Percentiles rank a stretch among this genome's conserved stretches.
Evolutionary conservation across 495 filamentous ascomycete species (phyloP).

Genomic region (Talaromyces proteolyticus): DNA sequence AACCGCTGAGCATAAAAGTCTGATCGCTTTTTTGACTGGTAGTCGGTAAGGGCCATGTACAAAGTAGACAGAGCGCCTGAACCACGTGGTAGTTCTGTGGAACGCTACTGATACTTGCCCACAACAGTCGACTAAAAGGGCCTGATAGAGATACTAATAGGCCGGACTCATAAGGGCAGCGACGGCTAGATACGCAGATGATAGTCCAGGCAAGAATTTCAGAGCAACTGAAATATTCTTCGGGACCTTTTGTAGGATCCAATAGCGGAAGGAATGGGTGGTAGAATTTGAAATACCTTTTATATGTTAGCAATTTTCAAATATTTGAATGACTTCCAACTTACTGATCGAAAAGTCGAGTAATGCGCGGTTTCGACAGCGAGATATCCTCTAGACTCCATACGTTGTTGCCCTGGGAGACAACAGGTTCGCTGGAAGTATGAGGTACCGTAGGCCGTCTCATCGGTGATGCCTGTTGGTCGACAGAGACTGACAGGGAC

Average conservation of each 20-base stretch:
- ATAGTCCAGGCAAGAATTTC: constrained; percentile 84
- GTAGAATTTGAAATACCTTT: constrained; percentile 68
- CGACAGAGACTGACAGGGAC: constrained; percentile 32
- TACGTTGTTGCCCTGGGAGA: constrained; percentile 31
- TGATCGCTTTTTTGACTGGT: constrained; percentile 81
- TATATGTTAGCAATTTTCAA: neutral
- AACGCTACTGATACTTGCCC: constrained; percentile 74
- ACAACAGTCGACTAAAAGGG: constrained; percentile 70
- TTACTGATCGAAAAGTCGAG: constrained; percentile 41
- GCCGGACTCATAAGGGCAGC: constrained; percentile 60
- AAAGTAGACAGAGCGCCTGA: constrained; percentile 84
- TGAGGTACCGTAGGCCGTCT: constrained; percentile 20
- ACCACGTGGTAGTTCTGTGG: constrained; percentile 84
- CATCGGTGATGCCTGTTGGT: constrained; percentile 26
- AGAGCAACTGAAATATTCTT: constrained; percentile 69
- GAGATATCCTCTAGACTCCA: constrained; percentile 41
- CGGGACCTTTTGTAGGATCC: constrained; percentile 63
- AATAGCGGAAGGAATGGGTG: constrained; percentile 84
- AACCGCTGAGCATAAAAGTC: constrained; percentile 81
- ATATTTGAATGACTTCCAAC: neutral
- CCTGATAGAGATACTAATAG: constrained; percentile 64
- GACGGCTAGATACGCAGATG: constrained; percentile 72
- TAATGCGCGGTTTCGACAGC: constrained; percentile 30
- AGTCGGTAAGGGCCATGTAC: constrained; percentile 86
- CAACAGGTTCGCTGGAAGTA: constrained; percentile 27